phyloP scores from a whole-genome alignment of 2,329 filamentous ascomycete genomes.

The Aspergillus versicolor region DNA sequence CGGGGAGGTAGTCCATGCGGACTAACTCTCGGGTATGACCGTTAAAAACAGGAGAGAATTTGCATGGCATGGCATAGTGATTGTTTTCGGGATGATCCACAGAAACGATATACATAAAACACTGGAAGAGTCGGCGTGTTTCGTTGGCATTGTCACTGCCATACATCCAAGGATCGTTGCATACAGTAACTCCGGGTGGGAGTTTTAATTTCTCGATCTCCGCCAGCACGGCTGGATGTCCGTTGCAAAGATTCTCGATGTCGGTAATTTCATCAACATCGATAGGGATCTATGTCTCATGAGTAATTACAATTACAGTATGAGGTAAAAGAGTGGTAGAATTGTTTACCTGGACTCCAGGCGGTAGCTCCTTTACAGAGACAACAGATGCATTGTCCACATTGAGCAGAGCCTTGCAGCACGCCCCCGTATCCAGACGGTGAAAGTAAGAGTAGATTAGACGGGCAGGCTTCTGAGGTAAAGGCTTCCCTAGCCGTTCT shows the following conservation, averaged over 20 bases:
- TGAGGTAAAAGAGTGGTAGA: not conserved
- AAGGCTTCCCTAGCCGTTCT: conserved; percentile 53
- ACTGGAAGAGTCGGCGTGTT: conserved; percentile 40
- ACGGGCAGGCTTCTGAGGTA: conserved; percentile 51
- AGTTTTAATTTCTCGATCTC: conserved; percentile 61
- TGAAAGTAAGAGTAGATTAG: conserved; percentile 55
- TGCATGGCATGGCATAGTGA: conserved; percentile 38
- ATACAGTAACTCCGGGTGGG: conserved; percentile 56
- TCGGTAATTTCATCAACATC: conserved; percentile 61
- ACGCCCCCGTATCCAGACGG: conserved; percentile 42
- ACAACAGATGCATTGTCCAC: conserved; percentile 36
- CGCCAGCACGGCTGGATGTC: conserved; percentile 55
- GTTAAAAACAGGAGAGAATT: conserved; percentile 50
- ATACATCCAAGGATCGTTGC: conserved; percentile 70
- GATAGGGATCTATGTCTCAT: conserved; percentile 53
- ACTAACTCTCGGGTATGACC: conserved; percentile 63
- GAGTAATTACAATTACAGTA: conserved; percentile 42
- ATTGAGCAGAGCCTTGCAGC: conserved; percentile 41
- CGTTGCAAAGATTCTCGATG: conserved; percentile 56
- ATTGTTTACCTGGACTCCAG: conserved; percentile 45
- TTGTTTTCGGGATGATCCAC: conserved; percentile 38
- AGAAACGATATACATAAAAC: conserved; percentile 39
- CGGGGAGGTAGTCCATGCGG: conserved; percentile 68
- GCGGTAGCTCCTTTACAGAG: conserved; percentile 44
- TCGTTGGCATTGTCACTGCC: conserved; percentile 46